phyloP scores from a whole-genome alignment of 1,284 basidiomycete species.

The Agaricales sp. region DNA sequence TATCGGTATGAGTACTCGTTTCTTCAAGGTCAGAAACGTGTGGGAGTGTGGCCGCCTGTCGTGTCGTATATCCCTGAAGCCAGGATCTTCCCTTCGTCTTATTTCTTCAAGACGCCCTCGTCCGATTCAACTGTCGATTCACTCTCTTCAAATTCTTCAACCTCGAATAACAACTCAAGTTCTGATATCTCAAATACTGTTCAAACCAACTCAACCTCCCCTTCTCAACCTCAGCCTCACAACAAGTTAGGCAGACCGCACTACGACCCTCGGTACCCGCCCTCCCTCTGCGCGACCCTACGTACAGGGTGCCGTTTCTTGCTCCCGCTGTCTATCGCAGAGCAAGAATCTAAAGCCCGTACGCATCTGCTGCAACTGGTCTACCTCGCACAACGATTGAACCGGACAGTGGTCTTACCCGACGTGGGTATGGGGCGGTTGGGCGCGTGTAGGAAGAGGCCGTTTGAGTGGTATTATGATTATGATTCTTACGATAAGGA shows the following conservation, averaged over 20 bases:
- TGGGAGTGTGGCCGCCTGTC: conserved; percentile 23
- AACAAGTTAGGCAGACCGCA: no score
- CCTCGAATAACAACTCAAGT: no score
- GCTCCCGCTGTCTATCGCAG: conserved; percentile 33
- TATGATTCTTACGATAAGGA: conserved; percentile 15
- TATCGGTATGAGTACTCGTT: neutral
- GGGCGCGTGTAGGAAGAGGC: conserved; percentile 32
- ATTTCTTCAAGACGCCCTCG: no score
- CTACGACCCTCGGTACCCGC: conserved; percentile 5
- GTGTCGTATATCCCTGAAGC: conserved; percentile 22
- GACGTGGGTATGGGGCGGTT: conserved; percentile 39
- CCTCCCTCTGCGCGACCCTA: conserved; percentile 6
- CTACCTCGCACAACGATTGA: conserved; percentile 28
- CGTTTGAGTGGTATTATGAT: conserved; percentile 37
- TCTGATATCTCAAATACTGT: neutral
- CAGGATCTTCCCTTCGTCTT: neutral
- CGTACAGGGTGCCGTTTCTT: conserved; percentile 29
- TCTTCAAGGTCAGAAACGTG: neutral
- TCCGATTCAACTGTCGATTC: neutral
- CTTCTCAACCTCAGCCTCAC: no score
- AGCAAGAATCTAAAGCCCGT: conserved; percentile 40
- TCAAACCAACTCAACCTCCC: no score
- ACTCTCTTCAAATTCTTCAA: no score
- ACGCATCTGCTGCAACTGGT: conserved; percentile 34
- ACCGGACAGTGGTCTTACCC: conserved; percentile 41